phyloP scores from a whole-genome alignment of 495 filamentous ascomycete genomes.

The Xylaria venustula region DNA sequence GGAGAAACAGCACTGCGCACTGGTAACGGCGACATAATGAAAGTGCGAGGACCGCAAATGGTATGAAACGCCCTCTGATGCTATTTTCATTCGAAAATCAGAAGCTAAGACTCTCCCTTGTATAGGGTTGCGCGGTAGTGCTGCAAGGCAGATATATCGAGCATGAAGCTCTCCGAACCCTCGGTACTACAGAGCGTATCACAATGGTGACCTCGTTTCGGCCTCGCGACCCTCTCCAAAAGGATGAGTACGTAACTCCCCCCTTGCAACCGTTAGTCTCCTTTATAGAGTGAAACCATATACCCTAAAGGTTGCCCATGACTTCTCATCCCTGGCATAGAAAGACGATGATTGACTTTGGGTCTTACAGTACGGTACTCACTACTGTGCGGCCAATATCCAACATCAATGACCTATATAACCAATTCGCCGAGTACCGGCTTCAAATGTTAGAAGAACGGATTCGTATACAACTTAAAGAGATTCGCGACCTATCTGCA shows the following conservation, averaged over 20 bases:
- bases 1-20: conserved; percentile 69
- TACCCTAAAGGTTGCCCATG: too few species aligned
- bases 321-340: too few species aligned
- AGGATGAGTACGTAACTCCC: conserved; percentile 47
- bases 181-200: conserved; percentile 65
- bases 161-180: conserved; percentile 64
- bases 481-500: conserved; percentile 44
- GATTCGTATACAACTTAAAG: conserved; percentile 43
- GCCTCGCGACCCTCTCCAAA: conserved; percentile 54
- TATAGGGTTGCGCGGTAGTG: conserved; percentile 64
- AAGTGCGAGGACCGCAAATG: conserved; percentile 67
- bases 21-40: conserved; percentile 60
- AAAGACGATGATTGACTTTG: not conserved
- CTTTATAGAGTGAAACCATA: too few species aligned
- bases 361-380: conserved; percentile 47
- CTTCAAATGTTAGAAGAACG: conserved; percentile 68
- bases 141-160: conserved; percentile 73
- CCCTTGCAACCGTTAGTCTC: too few species aligned
- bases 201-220: conserved; percentile 74
- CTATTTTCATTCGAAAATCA: not conserved
- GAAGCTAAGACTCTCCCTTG: not conserved
- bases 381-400: conserved; percentile 66
- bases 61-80: conserved; percentile 35
- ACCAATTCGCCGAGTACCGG: conserved; percentile 67
- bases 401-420: conserved; percentile 66